phyloP scores from a whole-genome alignment of 78 protist species.

The Creolimax fragrantissima region DNA sequence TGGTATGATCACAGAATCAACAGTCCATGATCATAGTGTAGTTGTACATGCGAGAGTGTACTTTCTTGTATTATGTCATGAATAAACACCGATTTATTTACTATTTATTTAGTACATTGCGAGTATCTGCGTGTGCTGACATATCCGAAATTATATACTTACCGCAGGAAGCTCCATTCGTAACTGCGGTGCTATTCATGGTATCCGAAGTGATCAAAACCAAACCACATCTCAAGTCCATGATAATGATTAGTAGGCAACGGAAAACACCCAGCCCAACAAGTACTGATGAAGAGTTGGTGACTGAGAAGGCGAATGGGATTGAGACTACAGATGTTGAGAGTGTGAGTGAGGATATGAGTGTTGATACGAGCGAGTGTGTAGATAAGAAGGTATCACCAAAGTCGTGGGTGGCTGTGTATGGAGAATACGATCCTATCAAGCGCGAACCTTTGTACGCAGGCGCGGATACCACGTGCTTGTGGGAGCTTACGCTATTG shows the following conservation, averaged over 20 bases:
- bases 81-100: too few relatives aligned
- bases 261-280: neutral
- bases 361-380: too few relatives aligned
- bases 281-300: neutral
- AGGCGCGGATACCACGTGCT: slow-evolving; percentile 33
- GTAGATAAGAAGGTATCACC: too few relatives aligned
- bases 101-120: too few relatives aligned
- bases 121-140: too few relatives aligned
- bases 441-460: slow-evolving; percentile 46
- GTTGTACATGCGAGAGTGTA: too few relatives aligned
- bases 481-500: slow-evolving; percentile 43
- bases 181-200: neutral
- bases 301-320: neutral
- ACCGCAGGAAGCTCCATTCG: neutral
- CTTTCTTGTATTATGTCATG: too few relatives aligned
- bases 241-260: neutral
- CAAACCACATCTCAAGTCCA: neutral
- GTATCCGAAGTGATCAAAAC: neutral
- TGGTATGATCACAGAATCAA: too few relatives aligned
- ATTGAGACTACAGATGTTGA: too few relatives aligned
- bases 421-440: slow-evolving; percentile 31
- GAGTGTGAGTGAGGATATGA: too few relatives aligned
- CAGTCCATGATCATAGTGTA: too few relatives aligned
- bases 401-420: neutral
- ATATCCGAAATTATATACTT: too few relatives aligned